Conservation (phyloP, 2,329 filamentous ascomycete species). For the Camptophora hylomeconis region DNA sequence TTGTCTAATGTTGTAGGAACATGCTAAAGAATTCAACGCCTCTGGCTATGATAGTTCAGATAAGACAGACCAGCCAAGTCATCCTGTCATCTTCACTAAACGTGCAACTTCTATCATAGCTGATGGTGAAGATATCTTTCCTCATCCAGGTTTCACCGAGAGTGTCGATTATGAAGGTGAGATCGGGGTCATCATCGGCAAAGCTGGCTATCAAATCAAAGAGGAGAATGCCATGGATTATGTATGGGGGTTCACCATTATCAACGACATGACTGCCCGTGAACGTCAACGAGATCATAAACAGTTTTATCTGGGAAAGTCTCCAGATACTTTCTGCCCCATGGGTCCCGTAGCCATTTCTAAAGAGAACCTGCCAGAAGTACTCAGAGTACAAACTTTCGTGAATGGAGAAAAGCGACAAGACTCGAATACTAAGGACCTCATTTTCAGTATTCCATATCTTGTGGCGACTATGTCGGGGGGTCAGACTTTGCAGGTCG, state of each 20-base stretch:
- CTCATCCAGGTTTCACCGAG: conserved; percentile 35
- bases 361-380: conserved; percentile 29
- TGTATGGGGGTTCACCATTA: conserved; percentile 45
- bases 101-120: conserved; percentile 37
- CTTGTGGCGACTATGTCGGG: conserved; percentile 36
- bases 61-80: conserved; percentile 39
- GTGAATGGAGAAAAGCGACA: conserved; percentile 42
- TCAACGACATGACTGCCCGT: conserved; percentile 44
- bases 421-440: conserved; percentile 32
- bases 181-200: conserved; percentile 43
- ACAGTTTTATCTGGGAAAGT: conserved; percentile 49
- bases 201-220: conserved; percentile 30
- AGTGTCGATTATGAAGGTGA: conserved; percentile 45
- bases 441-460: conserved; percentile 38
- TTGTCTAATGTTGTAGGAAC: conserved; percentile 35
- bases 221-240: conserved; percentile 35
- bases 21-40: conserved; percentile 45
- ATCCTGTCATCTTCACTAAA: conserved; percentile 15
- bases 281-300: conserved; percentile 44
- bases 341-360: conserved; percentile 44
- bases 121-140: conserved; percentile 31
- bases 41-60: conserved; percentile 42
- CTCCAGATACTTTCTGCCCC: conserved; percentile 42
- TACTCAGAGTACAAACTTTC: conserved; percentile 29
- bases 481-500: conserved; percentile 38